Evolutionary conservation across 192 early-diverging fungal species (phyloP).

Genomic region (Linnemannia zychae): DNA sequence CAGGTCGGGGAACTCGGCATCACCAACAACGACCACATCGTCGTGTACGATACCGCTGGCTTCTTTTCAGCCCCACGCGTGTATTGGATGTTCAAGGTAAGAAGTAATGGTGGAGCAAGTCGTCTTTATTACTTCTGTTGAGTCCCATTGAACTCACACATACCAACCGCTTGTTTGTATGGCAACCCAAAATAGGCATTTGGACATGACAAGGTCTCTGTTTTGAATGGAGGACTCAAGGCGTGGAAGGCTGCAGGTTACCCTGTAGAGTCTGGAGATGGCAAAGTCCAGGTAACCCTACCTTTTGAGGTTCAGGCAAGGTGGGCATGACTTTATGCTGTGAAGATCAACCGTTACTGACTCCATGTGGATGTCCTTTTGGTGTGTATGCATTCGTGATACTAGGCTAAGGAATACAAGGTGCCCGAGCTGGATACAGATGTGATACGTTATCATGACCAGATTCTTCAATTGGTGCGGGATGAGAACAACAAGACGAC

Average conservation of each 20-base stretch:
- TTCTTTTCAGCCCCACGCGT: slow-evolving; percentile 87
- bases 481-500: slow-evolving; percentile 43
- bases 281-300: slow-evolving; percentile 44
- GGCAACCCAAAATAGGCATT: slow-evolving; percentile 75
- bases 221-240: slow-evolving; percentile 91
- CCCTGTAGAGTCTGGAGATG: slow-evolving; percentile 62
- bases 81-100: slow-evolving; percentile 96
- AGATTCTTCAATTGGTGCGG: slow-evolving; percentile 67
- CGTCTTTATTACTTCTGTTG: slow-evolving; percentile 6
- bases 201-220: slow-evolving; percentile 89
- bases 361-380: neutral
- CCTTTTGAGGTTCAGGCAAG: neutral
- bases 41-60: slow-evolving; percentile 90
- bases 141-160: slow-evolving; percentile 3
- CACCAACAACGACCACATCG: slow-evolving; percentile 82
- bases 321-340: too few species aligned
- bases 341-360: neutral
- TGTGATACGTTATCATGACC: slow-evolving; percentile 65
- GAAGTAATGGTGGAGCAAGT: slow-evolving; percentile 25
- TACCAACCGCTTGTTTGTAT: neutral
- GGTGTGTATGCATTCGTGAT: too few species aligned
- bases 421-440: slow-evolving; percentile 34
- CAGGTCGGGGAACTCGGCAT: slow-evolving; percentile 87
- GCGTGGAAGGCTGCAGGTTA: slow-evolving; percentile 76
- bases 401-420: slow-evolving; percentile 54